Base-by-base conservation (phyloP, 371 early-diverging fungal genomes). In the Lichtheimia ramosa region DNA sequence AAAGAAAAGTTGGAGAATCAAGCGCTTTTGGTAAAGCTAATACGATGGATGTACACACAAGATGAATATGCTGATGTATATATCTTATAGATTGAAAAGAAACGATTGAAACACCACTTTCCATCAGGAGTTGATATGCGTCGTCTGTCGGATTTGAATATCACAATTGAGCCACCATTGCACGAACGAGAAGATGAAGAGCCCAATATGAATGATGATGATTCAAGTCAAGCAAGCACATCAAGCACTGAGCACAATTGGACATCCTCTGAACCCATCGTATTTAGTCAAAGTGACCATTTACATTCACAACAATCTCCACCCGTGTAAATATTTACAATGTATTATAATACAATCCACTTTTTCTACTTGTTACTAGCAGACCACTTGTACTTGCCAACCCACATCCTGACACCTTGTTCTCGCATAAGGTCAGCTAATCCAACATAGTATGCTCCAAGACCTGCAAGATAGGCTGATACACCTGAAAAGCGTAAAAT, bases 341-440 rank as follows among this genome's bases (percentile, higher is more conserved):
- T 34, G 34, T 34, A 34, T 34, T 34, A 34, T 34, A 34, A 34
- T 34, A 34, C 34, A 34, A 34, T 34, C 34, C 5, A 34, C 10
- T 34, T 34, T 25, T 27, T n/a, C n/a, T 34, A 34, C 34, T 34
- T 34, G 2, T 10, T 34, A 34, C 34, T 34, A 34, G 34, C 34
- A 34, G 10, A 8, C 56, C 56, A 55, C 24, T 21, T 42, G 56
- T 50, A 61, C 14, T 63, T 61, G 71, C 80, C 18, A 62, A 83
- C 52, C 92, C 93, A 21, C 93, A 95, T 75, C 60, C 93, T 23
- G 65, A 93, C 34, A 63, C 93, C 34, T 92, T 64, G 62, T 34
- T 69, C 70, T 51, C 63, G 63, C 34, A 69, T 18, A 16, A 79
- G 41, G 18, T 70, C 80, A 2, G 77, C 73, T 56, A 74, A 51